phyloP scores from a whole-genome alignment of 768 basidiomycete species.

The Mrakia blollopis region DNA sequence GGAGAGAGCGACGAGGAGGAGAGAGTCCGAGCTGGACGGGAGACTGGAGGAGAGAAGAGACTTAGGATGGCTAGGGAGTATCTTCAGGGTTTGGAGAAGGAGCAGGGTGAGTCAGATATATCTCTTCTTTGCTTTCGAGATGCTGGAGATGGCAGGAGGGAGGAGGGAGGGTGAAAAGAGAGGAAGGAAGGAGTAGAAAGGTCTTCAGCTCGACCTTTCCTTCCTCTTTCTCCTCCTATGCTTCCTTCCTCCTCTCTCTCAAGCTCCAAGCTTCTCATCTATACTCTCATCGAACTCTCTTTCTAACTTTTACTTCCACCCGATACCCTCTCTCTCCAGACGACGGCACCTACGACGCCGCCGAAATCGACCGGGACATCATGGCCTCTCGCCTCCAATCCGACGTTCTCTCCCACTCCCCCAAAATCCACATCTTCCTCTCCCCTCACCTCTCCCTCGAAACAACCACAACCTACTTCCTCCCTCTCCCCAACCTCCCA shows the following conservation, averaged over 20 bases:
- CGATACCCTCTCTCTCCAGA: conserved; percentile 47
- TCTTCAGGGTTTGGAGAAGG: conserved; percentile 74
- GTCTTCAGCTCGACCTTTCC: not conserved
- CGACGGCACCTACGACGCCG: conserved; percentile 90
- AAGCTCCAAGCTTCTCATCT: not conserved
- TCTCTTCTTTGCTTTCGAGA: conserved; percentile 23
- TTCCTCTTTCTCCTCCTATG: not conserved
- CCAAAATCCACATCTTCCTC: conserved; percentile 76
- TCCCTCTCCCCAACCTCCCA: conserved; percentile 52
- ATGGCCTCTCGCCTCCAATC: conserved; percentile 84
- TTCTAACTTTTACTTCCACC: not conserved
- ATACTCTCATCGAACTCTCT: not conserved
- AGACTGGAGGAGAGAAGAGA: conserved; percentile 59
- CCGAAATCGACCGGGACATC: conserved; percentile 88
- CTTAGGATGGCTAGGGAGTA: conserved; percentile 86
- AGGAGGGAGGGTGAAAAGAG: not conserved
- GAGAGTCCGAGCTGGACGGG: conserved; percentile 55
- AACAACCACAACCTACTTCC: conserved; percentile 43
- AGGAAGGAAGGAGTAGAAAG: not conserved
- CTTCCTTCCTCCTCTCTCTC: not conserved
- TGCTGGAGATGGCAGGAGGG: not conserved
- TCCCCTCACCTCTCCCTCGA: conserved; percentile 51
- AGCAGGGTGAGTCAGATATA: conserved; percentile 53
- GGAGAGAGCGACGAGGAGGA: conserved; percentile 68
- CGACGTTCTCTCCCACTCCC: conserved; percentile 82